These are phyloP conservation scores for Trichopus zeylanicus DNA, from an alignment of 116 monocot genomes.

Conservation along the genomic window DNA sequence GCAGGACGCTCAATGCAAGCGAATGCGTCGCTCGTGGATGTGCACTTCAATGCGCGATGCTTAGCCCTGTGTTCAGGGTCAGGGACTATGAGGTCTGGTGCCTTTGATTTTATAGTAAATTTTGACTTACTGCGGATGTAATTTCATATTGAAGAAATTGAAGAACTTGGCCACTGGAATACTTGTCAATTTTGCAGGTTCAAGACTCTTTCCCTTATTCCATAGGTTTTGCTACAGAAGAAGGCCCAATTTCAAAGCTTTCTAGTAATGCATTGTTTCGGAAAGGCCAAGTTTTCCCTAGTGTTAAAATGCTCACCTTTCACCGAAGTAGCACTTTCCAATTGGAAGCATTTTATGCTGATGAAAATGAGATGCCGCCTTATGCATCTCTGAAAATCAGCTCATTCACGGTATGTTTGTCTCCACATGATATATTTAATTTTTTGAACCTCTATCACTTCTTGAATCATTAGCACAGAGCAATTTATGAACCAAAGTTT, in stretches of 20 bases:
- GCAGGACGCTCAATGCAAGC: slow-evolving; percentile 80
- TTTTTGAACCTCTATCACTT: not conserved
- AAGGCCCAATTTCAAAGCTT: slow-evolving; percentile 42
- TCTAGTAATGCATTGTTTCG: slow-evolving; percentile 53
- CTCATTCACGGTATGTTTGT: slow-evolving; percentile 46
- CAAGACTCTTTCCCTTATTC: slow-evolving; percentile 72
- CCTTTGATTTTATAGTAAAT: not conserved
- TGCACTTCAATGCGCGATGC: slow-evolving; percentile 85
- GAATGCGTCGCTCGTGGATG: slow-evolving; percentile 92
- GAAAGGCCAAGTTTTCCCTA: slow-evolving; percentile 69
- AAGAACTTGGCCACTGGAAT: too few relatives aligned
- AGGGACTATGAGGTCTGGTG: slow-evolving; percentile 69
- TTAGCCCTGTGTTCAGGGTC: slow-evolving; percentile 78
- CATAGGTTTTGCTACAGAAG: slow-evolving; percentile 54
- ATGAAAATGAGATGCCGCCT: slow-evolving; percentile 56
- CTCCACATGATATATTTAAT: not conserved
- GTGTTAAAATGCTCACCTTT: slow-evolving; percentile 70
- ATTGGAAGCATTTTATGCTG: slow-evolving; percentile 73
- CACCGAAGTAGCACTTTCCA: slow-evolving; percentile 38
- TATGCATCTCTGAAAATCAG: slow-evolving; percentile 43
- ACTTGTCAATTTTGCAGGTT: slow-evolving; percentile 70
- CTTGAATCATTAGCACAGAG: too few relatives aligned
- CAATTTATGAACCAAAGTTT: not conserved
- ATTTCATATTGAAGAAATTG: too few relatives aligned
- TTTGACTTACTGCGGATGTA: too few relatives aligned